A percentile compares a stretch with the other conserved stretches of the same genome.
phyloP scores from a whole-genome alignment of 2,329 filamentous ascomycete genomes.

The Monilinia fructicola region DNA sequence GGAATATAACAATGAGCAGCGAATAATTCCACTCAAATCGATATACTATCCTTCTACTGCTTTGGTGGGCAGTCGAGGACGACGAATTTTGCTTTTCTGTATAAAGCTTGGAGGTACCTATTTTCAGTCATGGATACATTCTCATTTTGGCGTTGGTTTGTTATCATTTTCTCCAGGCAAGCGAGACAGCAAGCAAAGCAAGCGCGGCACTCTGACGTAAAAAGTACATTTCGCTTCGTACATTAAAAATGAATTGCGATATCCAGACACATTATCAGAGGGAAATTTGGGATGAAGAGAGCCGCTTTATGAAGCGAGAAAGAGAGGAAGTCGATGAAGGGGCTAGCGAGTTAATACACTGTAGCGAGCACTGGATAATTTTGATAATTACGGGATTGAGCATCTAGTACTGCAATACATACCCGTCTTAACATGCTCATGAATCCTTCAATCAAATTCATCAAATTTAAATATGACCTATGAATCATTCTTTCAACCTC shows the following conservation, averaged over 20 bases:
- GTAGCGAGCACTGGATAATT: too few relatives aligned
- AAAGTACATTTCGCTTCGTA: not conserved
- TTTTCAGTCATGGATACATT: not conserved
- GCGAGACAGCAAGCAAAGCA: not conserved
- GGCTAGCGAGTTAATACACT: too few relatives aligned
- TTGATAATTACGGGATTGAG: too few relatives aligned
- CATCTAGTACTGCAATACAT: too few relatives aligned
- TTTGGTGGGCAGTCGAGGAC: not conserved
- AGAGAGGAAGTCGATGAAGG: not conserved
- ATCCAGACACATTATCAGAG: not conserved
- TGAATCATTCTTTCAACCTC: too few relatives aligned
- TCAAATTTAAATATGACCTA: too few relatives aligned
- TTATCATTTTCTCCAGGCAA: not conserved
- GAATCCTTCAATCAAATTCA: too few relatives aligned
- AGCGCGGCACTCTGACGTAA: not conserved
- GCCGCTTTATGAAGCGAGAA: too few relatives aligned
- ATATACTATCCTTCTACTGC: not conserved
- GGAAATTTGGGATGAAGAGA: not conserved
- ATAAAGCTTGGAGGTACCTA: not conserved
- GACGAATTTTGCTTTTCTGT: not conserved
- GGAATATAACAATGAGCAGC: not conserved
- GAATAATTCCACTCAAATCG: not conserved
- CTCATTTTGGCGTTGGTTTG: not conserved
- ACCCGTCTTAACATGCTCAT: too few relatives aligned
- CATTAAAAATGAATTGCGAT: not conserved